These are phyloP conservation scores for Aureobasidium vineae DNA, from an alignment of 2,329 filamentous ascomycete genomes.

Conservation along the genomic window DNA sequence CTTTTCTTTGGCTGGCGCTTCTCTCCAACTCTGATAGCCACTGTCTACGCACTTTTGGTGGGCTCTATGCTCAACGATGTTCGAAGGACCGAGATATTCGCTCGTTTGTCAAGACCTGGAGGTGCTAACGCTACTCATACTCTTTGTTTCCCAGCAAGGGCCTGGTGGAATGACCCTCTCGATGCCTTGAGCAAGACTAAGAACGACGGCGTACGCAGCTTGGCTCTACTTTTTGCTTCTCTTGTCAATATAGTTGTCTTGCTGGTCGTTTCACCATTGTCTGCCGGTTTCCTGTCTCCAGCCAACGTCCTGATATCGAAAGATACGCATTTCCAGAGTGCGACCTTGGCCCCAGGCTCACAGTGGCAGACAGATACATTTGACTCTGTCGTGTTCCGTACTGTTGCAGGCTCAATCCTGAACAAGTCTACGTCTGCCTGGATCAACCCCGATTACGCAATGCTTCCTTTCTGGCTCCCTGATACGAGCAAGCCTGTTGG, in stretches of 20 bases:
- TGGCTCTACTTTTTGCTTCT: background rate
- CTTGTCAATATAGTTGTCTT: background rate
- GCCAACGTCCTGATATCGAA: background rate
- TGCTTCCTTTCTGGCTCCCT: background rate
- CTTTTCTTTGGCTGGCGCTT: slow-evolving; percentile 2
- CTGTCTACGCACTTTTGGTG: background rate
- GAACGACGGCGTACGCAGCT: background rate
- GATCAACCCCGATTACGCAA: background rate
- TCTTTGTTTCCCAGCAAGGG: background rate
- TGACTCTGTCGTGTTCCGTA: background rate
- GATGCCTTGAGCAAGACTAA: background rate
- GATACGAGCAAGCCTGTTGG: too few species aligned
- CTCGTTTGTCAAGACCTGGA: background rate
- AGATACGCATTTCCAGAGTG: background rate
- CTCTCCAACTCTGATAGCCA: background rate
- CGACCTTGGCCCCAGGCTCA: too few species aligned
- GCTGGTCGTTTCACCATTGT: background rate
- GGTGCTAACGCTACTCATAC: background rate
- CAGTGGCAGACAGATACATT: background rate
- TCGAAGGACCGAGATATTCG: slow-evolving; percentile 3
- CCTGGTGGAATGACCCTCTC: slow-evolving; percentile 6
- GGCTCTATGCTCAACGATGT: slow-evolving; percentile 12
- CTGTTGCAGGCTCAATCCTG: background rate
- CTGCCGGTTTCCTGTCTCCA: background rate
- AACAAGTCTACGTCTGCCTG: slow-evolving; percentile 7